phyloP scores from a whole-genome alignment of 2,329 filamentous ascomycete species.

The Penicillium expansum region DNA sequence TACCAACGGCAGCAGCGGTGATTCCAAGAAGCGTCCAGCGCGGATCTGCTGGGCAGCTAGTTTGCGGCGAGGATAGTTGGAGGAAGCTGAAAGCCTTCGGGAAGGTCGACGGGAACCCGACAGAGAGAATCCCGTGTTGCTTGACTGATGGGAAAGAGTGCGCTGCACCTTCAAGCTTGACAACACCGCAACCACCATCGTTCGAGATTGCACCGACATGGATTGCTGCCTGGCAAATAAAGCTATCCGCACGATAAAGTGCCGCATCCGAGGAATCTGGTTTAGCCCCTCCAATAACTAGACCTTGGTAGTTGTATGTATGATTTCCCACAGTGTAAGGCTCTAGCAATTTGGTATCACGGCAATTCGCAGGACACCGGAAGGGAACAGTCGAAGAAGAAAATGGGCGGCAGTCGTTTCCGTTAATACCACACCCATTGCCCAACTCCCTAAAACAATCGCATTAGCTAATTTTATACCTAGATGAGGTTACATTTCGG shows the following conservation, averaged over 20 bases:
- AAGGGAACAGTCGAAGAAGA: constrained; percentile 53
- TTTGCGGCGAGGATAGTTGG: constrained; percentile 50
- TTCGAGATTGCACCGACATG: constrained; percentile 77
- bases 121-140: constrained; percentile 71
- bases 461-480: constrained; percentile 2
- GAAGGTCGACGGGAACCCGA: constrained; percentile 82
- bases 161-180: constrained; percentile 68
- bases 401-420: constrained; percentile 56
- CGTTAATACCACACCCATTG: constrained; percentile 54
- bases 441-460: constrained; percentile 36
- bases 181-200: constrained; percentile 76
- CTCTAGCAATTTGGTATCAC: constrained; percentile 46
- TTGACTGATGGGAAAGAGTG: constrained; percentile 62
- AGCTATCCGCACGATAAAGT: constrained; percentile 84
- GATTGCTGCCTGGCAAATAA: constrained; percentile 79
- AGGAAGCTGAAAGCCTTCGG: constrained; percentile 82
- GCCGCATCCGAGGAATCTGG: constrained; percentile 43
- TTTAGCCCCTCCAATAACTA: constrained; percentile 53
- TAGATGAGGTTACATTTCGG: background rate
- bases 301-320: constrained; percentile 50
- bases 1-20: constrained; percentile 72
- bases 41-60: constrained; percentile 70
- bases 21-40: constrained; percentile 82
- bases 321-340: constrained; percentile 53
- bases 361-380: constrained; percentile 56